Conservation (phyloP, 2,329 filamentous ascomycete species). For the Mycocentrospora acerina region DNA sequence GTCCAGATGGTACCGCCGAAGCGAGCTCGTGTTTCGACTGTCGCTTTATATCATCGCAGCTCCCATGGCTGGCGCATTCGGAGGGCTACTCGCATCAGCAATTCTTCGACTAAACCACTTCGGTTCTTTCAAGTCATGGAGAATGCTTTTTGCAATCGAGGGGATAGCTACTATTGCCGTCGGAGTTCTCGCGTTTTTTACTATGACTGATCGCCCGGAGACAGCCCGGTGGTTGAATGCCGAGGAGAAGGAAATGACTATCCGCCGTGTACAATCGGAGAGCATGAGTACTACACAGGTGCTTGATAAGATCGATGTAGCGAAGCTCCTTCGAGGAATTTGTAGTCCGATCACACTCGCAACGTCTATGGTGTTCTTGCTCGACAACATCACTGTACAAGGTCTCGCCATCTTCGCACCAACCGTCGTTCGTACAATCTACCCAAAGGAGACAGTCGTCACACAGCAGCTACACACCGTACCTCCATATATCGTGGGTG, state of each 20-base stretch:
- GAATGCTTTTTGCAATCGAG: constrained; percentile 74
- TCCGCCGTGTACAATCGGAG: constrained; percentile 69
- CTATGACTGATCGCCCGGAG: constrained; percentile 67
- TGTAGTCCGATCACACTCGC: constrained; percentile 62
- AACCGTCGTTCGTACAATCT: constrained; percentile 70
- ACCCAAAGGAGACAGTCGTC: constrained; percentile 58
- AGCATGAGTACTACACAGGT: constrained; percentile 63
- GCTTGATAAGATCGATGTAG: constrained; percentile 62
- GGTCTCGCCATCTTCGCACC: constrained; percentile 70
- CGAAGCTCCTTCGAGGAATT: constrained; percentile 63
- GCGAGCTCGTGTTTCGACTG: constrained; percentile 67
- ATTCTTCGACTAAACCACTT: constrained; percentile 64
- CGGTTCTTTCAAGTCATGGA: constrained; percentile 60
- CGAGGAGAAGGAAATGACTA: constrained; percentile 67
- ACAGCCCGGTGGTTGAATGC: constrained; percentile 66
- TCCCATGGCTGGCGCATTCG: constrained; percentile 70
- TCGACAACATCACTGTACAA: constrained; percentile 71
- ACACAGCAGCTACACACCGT: constrained; percentile 70
- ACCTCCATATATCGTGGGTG: constrained; percentile 69
- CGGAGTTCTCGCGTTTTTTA: constrained; percentile 62
- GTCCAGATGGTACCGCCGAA: constrained; percentile 68
- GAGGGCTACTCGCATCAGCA: constrained; percentile 62
- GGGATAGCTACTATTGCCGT: constrained; percentile 64
- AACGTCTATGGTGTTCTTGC: constrained; percentile 61
- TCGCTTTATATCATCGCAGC: constrained; percentile 71